Evolutionary conservation across 352 stramenopile species (phyloP), one percentile per base, ranked within the genome.

Genomic region (Globisporangium abappressorium): DNA sequence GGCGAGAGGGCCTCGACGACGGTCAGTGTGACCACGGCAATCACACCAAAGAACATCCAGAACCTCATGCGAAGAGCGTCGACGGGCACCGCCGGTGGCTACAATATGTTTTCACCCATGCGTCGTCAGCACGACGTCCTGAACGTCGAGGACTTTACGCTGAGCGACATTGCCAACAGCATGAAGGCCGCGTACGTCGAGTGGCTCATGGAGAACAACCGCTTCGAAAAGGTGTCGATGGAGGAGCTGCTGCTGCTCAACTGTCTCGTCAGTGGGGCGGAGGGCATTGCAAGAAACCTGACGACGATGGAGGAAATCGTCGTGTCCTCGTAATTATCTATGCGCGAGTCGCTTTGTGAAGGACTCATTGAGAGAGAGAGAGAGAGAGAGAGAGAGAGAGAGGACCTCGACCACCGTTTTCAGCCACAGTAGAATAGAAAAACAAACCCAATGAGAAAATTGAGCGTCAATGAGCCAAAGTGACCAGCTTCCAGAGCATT

Each of bases 171-270:
- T 28, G 85, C 87, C 0, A 70, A 72, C 11, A 70, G 78, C 56
- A 91, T 95, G 82, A 92, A 92, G 62, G 71, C 81, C 55, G 79
- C 84, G 7, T 93, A 93, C 53, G 82, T 92, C 9, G 82, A 91
- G 75, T 92, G 83, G 83, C 73, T 93, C 20, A 85, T 94, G 80
- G 87, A 92, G 71, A 79, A 71, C 38, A 78, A 84, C 26, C 83
- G 85, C 15, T 93, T 85, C 69, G 82, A 93, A 61, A 82, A 82
- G 47, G 82, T 93, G 12, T 82, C 82, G 30, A 93, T 94, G 84
- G 87, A 94, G 60, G 85, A 93, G 57, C 72, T 94, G 30, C 68
- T 94, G 34, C 73, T 94, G 47, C 77, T 94, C 30, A 94, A 92
- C 62, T 94, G 87, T 59, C 71, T 94, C 24, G 82, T 94, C n/a